These are phyloP conservation scores for Oryza punctata DNA, from an alignment of 176 grass and related monocot species.

Conservation along the genomic window DNA sequence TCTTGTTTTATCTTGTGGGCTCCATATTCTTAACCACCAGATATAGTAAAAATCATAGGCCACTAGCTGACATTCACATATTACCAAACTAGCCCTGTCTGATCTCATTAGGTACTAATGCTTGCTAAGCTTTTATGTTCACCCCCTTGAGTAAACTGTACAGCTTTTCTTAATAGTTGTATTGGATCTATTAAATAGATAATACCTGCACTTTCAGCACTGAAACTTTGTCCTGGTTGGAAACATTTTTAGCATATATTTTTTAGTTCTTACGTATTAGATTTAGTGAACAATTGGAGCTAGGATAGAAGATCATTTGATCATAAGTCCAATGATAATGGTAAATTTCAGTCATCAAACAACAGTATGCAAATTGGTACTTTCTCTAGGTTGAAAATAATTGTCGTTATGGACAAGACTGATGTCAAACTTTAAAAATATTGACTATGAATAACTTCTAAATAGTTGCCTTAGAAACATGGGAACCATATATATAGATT, in stretches of 20 bases:
- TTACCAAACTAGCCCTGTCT: neutral
- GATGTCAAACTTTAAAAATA: too few relatives aligned
- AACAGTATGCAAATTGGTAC: conserved; percentile 5
- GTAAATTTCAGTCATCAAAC: conserved; percentile 7
- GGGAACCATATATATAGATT: too few relatives aligned
- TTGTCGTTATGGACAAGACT: too few relatives aligned
- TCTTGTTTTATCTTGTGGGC: conserved; percentile 4
- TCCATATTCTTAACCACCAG: neutral
- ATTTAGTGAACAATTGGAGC: neutral
- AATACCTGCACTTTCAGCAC: neutral
- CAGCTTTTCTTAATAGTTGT: neutral
- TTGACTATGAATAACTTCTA: too few relatives aligned
- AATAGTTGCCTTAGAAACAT: too few relatives aligned
- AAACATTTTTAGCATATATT: conserved; percentile 10
- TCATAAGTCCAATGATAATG: neutral
- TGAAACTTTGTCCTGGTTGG: neutral
- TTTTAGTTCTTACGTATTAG: conserved; percentile 29
- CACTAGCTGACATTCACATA: neutral
- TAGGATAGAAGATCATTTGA: neutral
- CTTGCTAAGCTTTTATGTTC: neutral
- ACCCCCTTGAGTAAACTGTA: neutral
- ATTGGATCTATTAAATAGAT: neutral
- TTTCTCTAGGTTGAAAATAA: too few relatives aligned
- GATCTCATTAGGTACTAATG: neutral
- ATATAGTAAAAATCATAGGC: neutral